These are phyloP conservation scores for Ormosia semicastrata DNA, from an alignment of 306 rosid genomes.

Conservation along the genomic window DNA sequence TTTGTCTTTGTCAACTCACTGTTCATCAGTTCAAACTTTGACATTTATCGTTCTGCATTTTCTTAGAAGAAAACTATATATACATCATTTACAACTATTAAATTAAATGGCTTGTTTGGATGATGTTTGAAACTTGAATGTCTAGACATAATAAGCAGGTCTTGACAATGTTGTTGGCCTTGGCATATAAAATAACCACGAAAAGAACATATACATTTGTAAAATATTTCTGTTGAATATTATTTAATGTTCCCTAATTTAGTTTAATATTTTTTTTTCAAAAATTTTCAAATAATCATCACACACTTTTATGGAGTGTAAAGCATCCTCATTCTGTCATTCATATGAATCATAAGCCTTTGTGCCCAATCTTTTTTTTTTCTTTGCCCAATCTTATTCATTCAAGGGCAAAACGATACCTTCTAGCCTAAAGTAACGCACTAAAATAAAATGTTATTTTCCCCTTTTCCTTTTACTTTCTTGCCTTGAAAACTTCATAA, in stretches of 20 bases:
- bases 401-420: neutral
- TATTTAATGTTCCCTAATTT: neutral
- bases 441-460: too few relatives aligned
- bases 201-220: neutral
- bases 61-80: neutral
- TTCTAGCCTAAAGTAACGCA: neutral
- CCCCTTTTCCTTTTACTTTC: neutral
- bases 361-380: neutral
- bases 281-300: neutral
- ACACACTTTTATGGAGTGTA: conserved; percentile 21
- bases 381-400: neutral
- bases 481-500: neutral
- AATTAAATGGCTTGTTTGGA: neutral
- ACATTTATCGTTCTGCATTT: neutral
- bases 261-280: neutral
- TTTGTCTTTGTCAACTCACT: conserved; percentile 45
- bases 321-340: conserved; percentile 1
- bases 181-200: neutral
- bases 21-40: conserved; percentile 16
- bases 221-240: neutral
- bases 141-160: neutral
- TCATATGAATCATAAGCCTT: conserved; percentile 19
- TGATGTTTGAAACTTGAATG: neutral
- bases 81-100: neutral
- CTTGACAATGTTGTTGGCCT: neutral